A percentile compares a stretch with the other conserved stretches of the same genome.
Conservation (phyloP, 129 eudicot genomes). For the Centaurea solstitialis region DNA sequence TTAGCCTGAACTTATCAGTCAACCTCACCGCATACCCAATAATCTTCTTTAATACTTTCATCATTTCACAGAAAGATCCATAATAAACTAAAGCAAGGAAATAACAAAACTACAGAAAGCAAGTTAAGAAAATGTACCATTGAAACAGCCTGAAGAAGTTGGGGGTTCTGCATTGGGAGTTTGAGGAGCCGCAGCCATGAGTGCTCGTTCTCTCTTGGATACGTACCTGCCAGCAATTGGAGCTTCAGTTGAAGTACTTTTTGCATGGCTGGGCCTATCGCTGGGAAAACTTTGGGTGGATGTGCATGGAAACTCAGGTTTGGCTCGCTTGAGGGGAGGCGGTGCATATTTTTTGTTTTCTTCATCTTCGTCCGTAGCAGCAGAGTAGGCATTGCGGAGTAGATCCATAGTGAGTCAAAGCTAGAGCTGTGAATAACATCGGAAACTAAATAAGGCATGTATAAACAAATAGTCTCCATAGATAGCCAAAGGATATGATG, state of each 20-base stretch:
- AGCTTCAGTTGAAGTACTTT: conserved; percentile 41
- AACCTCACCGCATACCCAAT: neutral
- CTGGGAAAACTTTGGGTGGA: conserved; percentile 12
- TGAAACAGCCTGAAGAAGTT: conserved; percentile 29
- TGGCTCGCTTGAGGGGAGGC: conserved; percentile 50
- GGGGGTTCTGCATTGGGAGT: conserved; percentile 25
- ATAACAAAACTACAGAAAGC: neutral
- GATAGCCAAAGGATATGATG: neutral
- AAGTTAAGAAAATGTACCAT: conserved; percentile 43
- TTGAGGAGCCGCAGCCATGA: conserved; percentile 35
- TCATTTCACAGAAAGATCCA: conserved; percentile 5
- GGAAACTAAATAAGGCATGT: neutral
- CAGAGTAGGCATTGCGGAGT: conserved; percentile 58
- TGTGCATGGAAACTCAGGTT: conserved; percentile 14
- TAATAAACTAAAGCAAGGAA: neutral
- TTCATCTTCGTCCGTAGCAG: conserved; percentile 72
- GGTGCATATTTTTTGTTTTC: conserved; percentile 33
- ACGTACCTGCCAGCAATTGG: conserved; percentile 77
- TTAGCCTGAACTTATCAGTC: neutral
- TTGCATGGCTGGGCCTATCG: conserved; percentile 1
- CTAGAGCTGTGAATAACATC: conserved; percentile 14
- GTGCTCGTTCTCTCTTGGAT: conserved; percentile 85
- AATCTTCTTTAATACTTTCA: neutral
- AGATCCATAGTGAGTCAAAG: conserved; percentile 54
- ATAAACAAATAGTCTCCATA: neutral